These are phyloP conservation scores for Penicillium subrubescens DNA, from an alignment of 495 filamentous ascomycete species.

Conservation along the genomic window DNA sequence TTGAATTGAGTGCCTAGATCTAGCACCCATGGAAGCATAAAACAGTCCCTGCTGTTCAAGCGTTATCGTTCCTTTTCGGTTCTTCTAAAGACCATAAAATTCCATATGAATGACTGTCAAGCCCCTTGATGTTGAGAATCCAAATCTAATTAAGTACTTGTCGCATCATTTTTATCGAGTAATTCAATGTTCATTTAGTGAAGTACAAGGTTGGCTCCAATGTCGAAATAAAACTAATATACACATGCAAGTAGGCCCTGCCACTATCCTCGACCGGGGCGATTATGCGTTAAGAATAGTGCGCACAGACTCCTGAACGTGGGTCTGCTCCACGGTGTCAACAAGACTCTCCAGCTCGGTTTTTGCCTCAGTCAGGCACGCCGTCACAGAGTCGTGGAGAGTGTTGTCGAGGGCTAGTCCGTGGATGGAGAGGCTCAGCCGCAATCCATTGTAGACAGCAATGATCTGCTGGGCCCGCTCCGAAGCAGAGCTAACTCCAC, in stretches of 20 bases:
- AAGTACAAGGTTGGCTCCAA: constrained; percentile 30
- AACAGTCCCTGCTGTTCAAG: not conserved
- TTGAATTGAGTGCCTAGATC: constrained; percentile 30
- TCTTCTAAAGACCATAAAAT: not conserved
- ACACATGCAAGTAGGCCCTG: constrained; percentile 18
- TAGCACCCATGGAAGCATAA: not conserved
- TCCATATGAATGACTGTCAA: not conserved
- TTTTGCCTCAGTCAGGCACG: constrained; percentile 17
- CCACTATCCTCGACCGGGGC: not conserved
- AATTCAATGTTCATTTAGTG: constrained; percentile 17
- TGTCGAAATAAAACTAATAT: constrained; percentile 31
- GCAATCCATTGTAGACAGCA: constrained; percentile 37
- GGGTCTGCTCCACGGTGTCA: not conserved
- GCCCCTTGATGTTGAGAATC: not conserved
- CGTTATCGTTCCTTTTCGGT: constrained; percentile 3
- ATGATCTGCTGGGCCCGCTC: constrained; percentile 34
- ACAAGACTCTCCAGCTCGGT: constrained; percentile 21
- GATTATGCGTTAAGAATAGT: not conserved
- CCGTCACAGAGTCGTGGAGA: constrained; percentile 4
- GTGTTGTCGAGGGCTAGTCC: constrained; percentile 15
- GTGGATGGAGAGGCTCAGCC: constrained; percentile 19
- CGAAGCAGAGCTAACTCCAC: constrained; percentile 9
- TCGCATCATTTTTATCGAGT: constrained; percentile 3
- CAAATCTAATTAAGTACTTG: constrained; percentile 4
- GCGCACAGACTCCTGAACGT: not conserved